Evolutionary conservation across 1,284 basidiomycete genomes (phyloP), one percentile per base, ranked within the genome.

Genomic region (Anthracocystis walkeri): DNA sequence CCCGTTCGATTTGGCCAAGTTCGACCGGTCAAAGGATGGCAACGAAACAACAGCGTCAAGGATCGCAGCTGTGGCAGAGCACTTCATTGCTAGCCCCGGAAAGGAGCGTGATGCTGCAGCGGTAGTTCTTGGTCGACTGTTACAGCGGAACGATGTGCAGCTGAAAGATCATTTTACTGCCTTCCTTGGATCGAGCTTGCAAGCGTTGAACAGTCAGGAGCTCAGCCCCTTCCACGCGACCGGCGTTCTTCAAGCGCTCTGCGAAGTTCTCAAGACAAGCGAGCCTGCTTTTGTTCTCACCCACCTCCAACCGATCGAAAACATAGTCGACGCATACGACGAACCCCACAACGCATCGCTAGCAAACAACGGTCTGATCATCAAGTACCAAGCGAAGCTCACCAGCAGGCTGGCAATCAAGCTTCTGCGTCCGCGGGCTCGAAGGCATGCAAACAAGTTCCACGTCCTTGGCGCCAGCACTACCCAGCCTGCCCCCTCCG

Each of bases 1-100:
- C 21, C 97, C 97, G 0, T 99, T 99, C 84, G 91, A 93, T 82
- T 87, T 99, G 50, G 88, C 90, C 18, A 92, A 93, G 68, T 93
- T 97, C 59, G 93, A 95, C 80, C 58, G 75, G n/a, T 89, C 90
- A 57, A 84, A 82, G 27, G 14, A 12, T 2, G 27, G 14, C 46
- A 54, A 66, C 18, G 62, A 66, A 1, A 51, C 73, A 89, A 90
- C 38, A 88, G 90, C n/a, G 71, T 79, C 63, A 76, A 85, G 38
- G 85, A 82, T 95, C 8, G 90, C 94, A 75, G 75, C 80, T 0
- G 84, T 91, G 6, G 92, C 90, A 0, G 90, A 90, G 75, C 81
- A 84, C 21, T 90, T 91, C 68, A 87, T 96, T 4, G 83, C 86
- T 7, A 89, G 88, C 40, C 90, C 93, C 12, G 94, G 94, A 3